Evolutionary conservation across 139 green algal species (phyloP).

Genomic region (Zygnema circumcarinatum): DNA sequence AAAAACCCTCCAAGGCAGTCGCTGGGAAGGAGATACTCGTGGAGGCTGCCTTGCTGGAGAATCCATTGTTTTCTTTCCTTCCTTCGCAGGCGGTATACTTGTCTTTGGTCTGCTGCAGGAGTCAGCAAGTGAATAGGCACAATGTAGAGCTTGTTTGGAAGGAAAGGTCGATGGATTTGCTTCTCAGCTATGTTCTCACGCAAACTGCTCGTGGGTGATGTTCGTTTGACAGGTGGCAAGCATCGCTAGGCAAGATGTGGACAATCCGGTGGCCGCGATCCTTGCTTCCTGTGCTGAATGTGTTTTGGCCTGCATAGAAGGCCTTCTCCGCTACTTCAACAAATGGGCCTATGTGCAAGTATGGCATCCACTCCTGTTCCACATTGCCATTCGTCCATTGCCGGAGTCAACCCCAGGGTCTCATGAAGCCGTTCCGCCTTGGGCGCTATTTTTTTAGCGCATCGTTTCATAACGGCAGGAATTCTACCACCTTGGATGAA

Average conservation of each 20-base stretch:
- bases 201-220: no score
- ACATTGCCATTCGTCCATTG: no score
- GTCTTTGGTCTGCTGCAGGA: background rate
- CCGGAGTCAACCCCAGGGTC: no score
- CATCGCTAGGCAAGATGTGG: background rate
- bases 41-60: background rate
- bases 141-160: no score
- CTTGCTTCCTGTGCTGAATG: conserved; percentile 43
- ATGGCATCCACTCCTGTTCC: background rate
- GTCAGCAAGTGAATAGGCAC: no score
- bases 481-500: no score
- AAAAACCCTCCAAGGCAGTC: background rate
- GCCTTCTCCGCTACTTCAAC: conserved; percentile 52
- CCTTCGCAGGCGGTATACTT: background rate
- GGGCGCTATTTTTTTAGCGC: no score
- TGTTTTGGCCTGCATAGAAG: conserved; percentile 41
- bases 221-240: conserved; percentile 4
- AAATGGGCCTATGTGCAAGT: conserved; percentile 56
- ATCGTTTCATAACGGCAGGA: no score
- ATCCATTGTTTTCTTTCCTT: background rate
- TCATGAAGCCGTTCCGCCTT: no score
- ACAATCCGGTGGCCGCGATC: conserved; percentile 12
- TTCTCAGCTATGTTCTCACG: no score
- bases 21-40: background rate
- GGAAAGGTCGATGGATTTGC: no score